Evolutionary conservation across 108 stramenopile species (phyloP), one percentile per base, ranked within the genome.

Genomic region (Mediolabrus comicus): DNA sequence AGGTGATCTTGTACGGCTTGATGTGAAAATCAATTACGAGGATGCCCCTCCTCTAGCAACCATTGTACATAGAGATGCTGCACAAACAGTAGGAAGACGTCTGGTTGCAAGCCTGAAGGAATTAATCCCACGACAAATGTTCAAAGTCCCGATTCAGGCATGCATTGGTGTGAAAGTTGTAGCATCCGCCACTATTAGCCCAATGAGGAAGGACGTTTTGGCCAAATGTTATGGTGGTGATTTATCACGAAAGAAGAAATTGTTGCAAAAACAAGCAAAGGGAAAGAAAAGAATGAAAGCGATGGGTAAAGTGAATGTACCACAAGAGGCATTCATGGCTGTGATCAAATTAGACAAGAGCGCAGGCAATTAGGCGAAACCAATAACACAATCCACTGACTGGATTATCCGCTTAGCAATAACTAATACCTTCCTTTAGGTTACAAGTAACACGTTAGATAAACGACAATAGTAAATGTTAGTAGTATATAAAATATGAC

Each of bases 141-240:
- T 99, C 83, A 95, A 97, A 74, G 92, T 99, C n/a, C 97, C 97
- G 13, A 98, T 99, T 59, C 99, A 99, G 77, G 96, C 94, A 14
- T 86, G 87, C 52, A 80, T 94, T 7, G 98, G 98, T 2, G 88
- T 83, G 30, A 98, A 99, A 69, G 85, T 97, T 13, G 72, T 97
- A 46, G 95, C 97, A 52, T 82, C 84, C 12, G 87, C 87, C 30
- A 63, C 80, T 1, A 98, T 99, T 31, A 82, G 91, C 12, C 93
- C 99, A 6, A 97, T 98, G 92, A 83, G 97, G n/a, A 99, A 99
- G 67, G 99, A 99, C 83, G 99, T 99, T 7, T 71, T 98, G 59
- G 97, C 99, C 24, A 98, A 98, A 72, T 97, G 96, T 54, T 98
- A 98, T 53, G 99, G 99, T 27, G 99, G 99, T n/a, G 99, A 99